Conservation (phyloP, 2,329 filamentous ascomycete species). For the Furcasterigmium sp. region DNA sequence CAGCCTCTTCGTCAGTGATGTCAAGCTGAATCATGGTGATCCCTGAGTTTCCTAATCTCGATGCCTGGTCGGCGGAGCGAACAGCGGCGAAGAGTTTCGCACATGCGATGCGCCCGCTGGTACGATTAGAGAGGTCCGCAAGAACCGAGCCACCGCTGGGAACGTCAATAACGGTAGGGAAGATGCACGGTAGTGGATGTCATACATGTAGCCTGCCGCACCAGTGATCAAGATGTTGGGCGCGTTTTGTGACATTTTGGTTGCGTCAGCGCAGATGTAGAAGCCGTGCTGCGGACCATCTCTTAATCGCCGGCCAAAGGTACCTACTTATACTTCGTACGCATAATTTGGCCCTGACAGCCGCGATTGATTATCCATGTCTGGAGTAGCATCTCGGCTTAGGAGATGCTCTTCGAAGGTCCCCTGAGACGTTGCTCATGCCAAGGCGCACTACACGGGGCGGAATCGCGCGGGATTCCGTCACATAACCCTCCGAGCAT, state of each 20-base stretch:
- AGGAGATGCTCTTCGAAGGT: background rate
- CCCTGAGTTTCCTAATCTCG: constrained; percentile 21
- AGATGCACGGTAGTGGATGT: too few species aligned
- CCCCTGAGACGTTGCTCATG: background rate
- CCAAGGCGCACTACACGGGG: background rate
- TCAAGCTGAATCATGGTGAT: constrained; percentile 24
- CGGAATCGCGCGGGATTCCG: constrained; percentile 17
- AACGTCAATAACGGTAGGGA: background rate
- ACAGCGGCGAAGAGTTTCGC: constrained; percentile 23
- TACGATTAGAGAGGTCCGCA: constrained; percentile 20
- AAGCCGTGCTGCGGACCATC: background rate
- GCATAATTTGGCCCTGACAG: background rate
- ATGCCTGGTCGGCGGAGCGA: constrained; percentile 24
- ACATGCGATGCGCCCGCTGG: constrained; percentile 14
- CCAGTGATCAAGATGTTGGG: constrained; percentile 29
- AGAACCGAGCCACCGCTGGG: constrained; percentile 29
- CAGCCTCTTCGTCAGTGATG: constrained; percentile 20
- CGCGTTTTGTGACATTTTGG: constrained; percentile 16
- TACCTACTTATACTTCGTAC: background rate
- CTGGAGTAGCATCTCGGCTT: background rate
- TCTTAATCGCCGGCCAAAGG: background rate
- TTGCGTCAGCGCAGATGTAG: background rate
- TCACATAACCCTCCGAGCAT: background rate
- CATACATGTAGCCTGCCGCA: constrained; percentile 27
- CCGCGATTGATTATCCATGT: background rate